These are phyloP conservation scores for Nicotiana sylvestris DNA, from an alignment of 257 asterid species.

Conservation along the genomic window DNA sequence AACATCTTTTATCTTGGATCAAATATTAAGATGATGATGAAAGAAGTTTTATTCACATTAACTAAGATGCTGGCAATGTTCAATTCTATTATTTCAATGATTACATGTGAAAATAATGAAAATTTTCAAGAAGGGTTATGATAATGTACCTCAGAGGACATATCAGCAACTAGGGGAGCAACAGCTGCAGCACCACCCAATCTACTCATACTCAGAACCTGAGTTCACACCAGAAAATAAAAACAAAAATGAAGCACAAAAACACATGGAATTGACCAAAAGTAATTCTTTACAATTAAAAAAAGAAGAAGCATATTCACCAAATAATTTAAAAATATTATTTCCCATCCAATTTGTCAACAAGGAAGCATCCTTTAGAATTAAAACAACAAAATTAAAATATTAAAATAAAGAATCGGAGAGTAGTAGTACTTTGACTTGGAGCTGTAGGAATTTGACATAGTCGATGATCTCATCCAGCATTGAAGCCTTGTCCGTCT, in stretches of 20 bases:
- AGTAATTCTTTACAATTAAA: background rate
- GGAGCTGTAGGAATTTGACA: constrained; percentile 96
- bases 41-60: background rate
- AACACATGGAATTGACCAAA: background rate
- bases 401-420: background rate
- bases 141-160: constrained; percentile 62
- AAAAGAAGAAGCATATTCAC: constrained; percentile 19
- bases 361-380: background rate
- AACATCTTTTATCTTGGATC: background rate
- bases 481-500: constrained; percentile 97
- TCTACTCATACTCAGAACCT: constrained; percentile 96
- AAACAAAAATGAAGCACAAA: background rate
- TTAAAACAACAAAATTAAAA: background rate
- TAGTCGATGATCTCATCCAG: constrained; percentile 96
- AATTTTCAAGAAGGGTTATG: background rate
- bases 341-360: constrained; percentile 36
- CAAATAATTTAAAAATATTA: constrained; percentile 18
- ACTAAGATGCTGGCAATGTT: background rate
- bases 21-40: background rate
- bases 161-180: constrained; percentile 66
- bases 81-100: background rate
- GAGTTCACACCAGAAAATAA: constrained; percentile 5
- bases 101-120: background rate
- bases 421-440: constrained; percentile 72
- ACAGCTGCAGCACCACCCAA: constrained; percentile 87